Evolutionary conservation across 768 basidiomycete genomes (phyloP).

Genomic region (Rubroboletus pulcherrimus): DNA sequence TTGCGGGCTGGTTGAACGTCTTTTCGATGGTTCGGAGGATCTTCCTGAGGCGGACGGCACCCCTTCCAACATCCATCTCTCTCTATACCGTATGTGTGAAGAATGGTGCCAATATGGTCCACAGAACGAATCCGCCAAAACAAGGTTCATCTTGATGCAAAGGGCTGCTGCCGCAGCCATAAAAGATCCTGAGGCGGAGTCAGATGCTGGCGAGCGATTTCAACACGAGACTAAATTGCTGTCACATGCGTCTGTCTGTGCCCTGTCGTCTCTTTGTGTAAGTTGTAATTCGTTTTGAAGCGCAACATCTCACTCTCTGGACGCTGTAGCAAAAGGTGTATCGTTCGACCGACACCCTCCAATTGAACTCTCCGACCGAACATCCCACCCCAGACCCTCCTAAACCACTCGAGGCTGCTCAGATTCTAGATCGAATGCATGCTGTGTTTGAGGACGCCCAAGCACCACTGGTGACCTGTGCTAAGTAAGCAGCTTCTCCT

Average conservation of each 20-base stretch:
- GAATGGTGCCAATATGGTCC: constrained; percentile 90
- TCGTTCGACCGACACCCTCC: constrained; percentile 56
- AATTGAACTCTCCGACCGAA: constrained; percentile 59
- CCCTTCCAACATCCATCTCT: constrained; percentile 68
- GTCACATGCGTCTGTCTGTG: constrained; percentile 80
- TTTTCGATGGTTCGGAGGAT: constrained; percentile 71
- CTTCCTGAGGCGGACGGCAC: constrained; percentile 74
- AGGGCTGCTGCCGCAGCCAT: constrained; percentile 54
- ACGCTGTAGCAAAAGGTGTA: constrained; percentile 68
- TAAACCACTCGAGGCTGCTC: constrained; percentile 49
- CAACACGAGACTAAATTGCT: constrained; percentile 67
- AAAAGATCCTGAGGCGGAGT: constrained; percentile 51
- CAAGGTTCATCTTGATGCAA: constrained; percentile 68
- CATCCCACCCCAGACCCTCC: constrained; percentile 45
- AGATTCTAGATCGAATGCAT: constrained; percentile 61
- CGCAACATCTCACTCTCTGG: not conserved
- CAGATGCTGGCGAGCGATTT: constrained; percentile 54
- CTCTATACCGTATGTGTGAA: constrained; percentile 81
- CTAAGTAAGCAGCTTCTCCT: constrained; percentile 50
- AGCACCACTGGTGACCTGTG: constrained; percentile 46
- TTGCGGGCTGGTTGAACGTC: constrained; percentile 81
- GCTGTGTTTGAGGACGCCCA: constrained; percentile 66
- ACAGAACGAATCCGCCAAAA: constrained; percentile 68
- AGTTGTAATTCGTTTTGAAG: constrained; percentile 33
- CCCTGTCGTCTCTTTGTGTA: constrained; percentile 84